Conservation (phyloP, 768 basidiomycete species). For the Macrolepiota albuminosa region DNA sequence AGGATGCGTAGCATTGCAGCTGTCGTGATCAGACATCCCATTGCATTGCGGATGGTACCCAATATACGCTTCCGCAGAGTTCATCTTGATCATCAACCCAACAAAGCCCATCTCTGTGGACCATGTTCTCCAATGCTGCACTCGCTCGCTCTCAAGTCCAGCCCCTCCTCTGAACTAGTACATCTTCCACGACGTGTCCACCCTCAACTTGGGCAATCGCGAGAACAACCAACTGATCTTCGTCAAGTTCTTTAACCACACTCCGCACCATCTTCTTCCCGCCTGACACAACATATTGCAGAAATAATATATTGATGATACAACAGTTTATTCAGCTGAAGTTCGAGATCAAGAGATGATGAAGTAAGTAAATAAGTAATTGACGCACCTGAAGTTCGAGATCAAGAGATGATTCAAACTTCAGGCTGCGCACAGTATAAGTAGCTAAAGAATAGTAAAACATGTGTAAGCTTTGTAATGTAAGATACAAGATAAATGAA, state of each 20-base stretch:
- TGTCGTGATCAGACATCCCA: constrained; percentile 58
- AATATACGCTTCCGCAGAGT: constrained; percentile 62
- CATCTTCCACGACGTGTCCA: constrained; percentile 65
- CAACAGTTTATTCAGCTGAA: no score
- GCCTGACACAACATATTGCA: no score
- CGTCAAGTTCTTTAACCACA: constrained; percentile 86
- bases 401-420: no score
- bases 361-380: no score
- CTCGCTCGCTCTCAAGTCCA: constrained; percentile 80
- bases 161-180: constrained; percentile 53
- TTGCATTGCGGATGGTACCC: constrained; percentile 84
- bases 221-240: constrained; percentile 81
- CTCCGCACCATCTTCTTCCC: constrained; percentile 79
- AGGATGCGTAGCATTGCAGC: background rate
- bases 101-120: constrained; percentile 84
- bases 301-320: no score
- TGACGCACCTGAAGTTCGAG: no score
- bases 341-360: no score
- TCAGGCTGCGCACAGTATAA: no score
- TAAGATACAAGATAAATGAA: no score
- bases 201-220: constrained; percentile 65
- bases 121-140: constrained; percentile 83
- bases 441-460: no score
- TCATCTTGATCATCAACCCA: constrained; percentile 94
- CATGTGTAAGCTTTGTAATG: no score